Percentiles rank a stretch among this genome's conserved stretches.
These are phyloP conservation scores for Globisporangium mamillatum DNA, from an alignment of 352 stramenopile species.

Conservation along the genomic window DNA sequence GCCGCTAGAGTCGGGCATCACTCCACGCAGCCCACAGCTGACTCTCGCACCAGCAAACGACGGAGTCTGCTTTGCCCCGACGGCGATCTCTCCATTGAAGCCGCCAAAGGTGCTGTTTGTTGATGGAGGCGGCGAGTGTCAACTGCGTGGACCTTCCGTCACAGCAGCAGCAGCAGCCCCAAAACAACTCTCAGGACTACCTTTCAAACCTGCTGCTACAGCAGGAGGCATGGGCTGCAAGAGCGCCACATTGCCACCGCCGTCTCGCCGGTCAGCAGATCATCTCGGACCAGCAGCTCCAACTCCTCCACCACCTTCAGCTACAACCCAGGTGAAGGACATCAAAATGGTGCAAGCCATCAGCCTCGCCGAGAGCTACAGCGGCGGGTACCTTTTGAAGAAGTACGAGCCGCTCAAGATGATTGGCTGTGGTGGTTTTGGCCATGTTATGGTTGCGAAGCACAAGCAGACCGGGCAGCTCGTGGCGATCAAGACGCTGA, in stretches of 20 bases:
- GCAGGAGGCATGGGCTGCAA: not conserved
- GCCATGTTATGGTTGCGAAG: conserved; percentile 78
- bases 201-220: not conserved
- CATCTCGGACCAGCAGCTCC: not conserved
- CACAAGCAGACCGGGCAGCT: conserved; percentile 56
- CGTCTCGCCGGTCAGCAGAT: not conserved
- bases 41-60: not conserved
- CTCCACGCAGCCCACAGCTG: conserved; percentile 2
- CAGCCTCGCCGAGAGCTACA: conserved; percentile 81
- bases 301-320: not conserved
- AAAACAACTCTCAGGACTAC: not conserved
- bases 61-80: conserved; percentile 14
- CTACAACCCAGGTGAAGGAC: conserved; percentile 27
- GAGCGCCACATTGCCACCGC: conserved; percentile 7
- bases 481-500: conserved; percentile 81
- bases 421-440: conserved; percentile 83
- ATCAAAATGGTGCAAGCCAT: conserved; percentile 64
- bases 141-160: conserved; percentile 10
- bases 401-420: conserved; percentile 81
- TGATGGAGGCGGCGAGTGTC: conserved; percentile 2
- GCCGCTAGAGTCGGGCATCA: not conserved
- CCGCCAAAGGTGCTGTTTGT: not conserved
- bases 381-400: conserved; percentile 64
- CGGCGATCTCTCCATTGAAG: conserved; percentile 10
- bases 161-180: not conserved